Evolutionary conservation across 768 basidiomycete species (phyloP), one percentile per base, ranked within the genome.

Genomic region (Trametes maxima): DNA sequence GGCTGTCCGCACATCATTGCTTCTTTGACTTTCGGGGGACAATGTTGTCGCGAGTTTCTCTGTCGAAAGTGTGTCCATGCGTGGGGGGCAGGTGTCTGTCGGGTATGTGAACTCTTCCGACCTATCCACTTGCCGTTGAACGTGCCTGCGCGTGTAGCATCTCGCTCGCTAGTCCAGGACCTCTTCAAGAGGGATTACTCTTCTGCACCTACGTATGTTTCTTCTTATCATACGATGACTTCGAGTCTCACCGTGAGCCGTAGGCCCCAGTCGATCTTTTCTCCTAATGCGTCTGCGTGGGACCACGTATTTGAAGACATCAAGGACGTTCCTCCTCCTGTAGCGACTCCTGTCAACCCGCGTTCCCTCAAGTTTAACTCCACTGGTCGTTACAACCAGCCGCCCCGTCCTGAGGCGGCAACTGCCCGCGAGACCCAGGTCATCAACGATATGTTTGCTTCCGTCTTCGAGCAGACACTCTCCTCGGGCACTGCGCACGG

Each of bases 401-500:
- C 57, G 8, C 63, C 67, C 7, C 78, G 79, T 40, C 80, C 79
- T 25, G 85, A 88, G 63, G 76, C 83, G 19, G 85, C 91, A 81
- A 89, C 89, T 0, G 85, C 84, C 0, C 80, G 81, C 46, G 91
- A 92, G 75, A 79, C 81, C 59, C 79, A 69, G 59, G 83, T 83
- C 4, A 87, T 92, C 65, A 83, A 88, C 67, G 85, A 87, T 33
- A 88, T 92, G 82, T 89, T 92, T 65, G 79, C 85, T 66, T 73
- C 88, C 74, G 84, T 92, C 39, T 90, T 91, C 70, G 10, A 54
- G 42, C 22, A 37, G 35, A 56, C 56, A 57, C 43, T 36, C 5
- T 24, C 37, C 47, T 47, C 56, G 48, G 12, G n/a, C 17, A 24
- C 14, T 21, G n/a, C 45, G 12, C 47, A 39, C 43, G 45, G 46